These are phyloP conservation scores for Solanum hybrid DNA, from an alignment of 305 asterid genomes.

Conservation along the genomic window DNA sequence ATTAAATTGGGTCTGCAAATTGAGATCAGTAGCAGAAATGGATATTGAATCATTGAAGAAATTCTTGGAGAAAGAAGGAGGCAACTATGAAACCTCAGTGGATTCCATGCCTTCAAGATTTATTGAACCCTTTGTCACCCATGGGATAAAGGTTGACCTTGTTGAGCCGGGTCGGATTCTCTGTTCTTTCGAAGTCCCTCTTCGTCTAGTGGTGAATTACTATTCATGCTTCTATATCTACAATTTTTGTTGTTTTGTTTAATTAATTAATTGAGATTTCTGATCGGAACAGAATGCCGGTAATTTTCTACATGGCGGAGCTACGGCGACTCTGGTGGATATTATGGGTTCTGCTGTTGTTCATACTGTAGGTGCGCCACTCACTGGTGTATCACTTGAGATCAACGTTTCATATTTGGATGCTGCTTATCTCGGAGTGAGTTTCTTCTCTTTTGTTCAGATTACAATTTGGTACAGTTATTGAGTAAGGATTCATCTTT, in stretches of 20 bases:
- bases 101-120: constrained; percentile 54
- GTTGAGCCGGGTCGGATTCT: constrained; percentile 65
- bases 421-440: constrained; percentile 73
- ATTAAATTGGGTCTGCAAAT: neutral
- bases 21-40: constrained; percentile 14
- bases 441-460: constrained; percentile 2
- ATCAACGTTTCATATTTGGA: constrained; percentile 73
- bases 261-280: neutral
- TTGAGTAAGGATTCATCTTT: neutral
- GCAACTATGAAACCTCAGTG: constrained; percentile 33
- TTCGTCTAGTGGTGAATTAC: constrained; percentile 54
- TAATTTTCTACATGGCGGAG: constrained; percentile 82
- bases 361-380: constrained; percentile 42
- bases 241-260: neutral
- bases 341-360: constrained; percentile 66
- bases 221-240: neutral
- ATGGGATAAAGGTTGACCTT: constrained; percentile 51
- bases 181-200: constrained; percentile 68
- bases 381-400: constrained; percentile 74
- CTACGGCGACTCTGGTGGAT: constrained; percentile 80
- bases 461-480: neutral
- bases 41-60: constrained; percentile 43
- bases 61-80: constrained; percentile 54
- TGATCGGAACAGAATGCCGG: constrained; percentile 41
- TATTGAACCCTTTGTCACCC: constrained; percentile 56